A percentile compares a stretch with the other conserved stretches of the same genome.
These are phyloP conservation scores for Astragalus membranaceus DNA, from an alignment of 306 rosid species.

Conservation along the genomic window DNA sequence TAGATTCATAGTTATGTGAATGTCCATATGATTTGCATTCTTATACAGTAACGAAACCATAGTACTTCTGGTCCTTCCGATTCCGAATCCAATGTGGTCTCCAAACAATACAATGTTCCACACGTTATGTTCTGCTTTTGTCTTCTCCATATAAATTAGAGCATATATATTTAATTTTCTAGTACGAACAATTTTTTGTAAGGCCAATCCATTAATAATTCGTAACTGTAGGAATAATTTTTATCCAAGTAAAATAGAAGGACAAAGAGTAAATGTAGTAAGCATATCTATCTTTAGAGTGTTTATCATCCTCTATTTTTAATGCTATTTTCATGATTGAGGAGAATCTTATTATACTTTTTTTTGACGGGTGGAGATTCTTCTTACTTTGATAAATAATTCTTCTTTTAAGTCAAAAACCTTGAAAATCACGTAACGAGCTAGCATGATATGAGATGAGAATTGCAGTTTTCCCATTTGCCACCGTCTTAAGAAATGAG, in stretches of 20 bases:
- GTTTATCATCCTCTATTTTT: background rate
- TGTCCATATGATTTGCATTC: background rate
- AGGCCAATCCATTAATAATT: no score
- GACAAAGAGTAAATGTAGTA: background rate
- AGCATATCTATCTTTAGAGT: background rate
- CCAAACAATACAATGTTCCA: background rate
- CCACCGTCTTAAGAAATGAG: conserved; percentile 8
- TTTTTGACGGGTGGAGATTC: no score
- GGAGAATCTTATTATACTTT: background rate
- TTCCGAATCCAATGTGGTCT: conserved; percentile 6
- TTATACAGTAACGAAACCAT: background rate
- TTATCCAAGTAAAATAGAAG: background rate
- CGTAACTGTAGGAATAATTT: no score
- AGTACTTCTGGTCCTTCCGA: background rate
- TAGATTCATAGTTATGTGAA: background rate
- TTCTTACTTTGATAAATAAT: conserved; percentile 8
- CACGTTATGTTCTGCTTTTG: background rate
- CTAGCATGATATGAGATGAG: background rate
- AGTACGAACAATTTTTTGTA: no score
- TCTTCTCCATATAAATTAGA: background rate
- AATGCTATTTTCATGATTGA: conserved; percentile 12
- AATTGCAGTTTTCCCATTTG: background rate
- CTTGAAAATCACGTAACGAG: conserved; percentile 20
- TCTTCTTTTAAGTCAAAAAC: conserved; percentile 1
- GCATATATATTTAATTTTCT: background rate